Evolutionary conservation across 163 green algal species (phyloP).

Genomic region (Chlorella variabilis): DNA sequence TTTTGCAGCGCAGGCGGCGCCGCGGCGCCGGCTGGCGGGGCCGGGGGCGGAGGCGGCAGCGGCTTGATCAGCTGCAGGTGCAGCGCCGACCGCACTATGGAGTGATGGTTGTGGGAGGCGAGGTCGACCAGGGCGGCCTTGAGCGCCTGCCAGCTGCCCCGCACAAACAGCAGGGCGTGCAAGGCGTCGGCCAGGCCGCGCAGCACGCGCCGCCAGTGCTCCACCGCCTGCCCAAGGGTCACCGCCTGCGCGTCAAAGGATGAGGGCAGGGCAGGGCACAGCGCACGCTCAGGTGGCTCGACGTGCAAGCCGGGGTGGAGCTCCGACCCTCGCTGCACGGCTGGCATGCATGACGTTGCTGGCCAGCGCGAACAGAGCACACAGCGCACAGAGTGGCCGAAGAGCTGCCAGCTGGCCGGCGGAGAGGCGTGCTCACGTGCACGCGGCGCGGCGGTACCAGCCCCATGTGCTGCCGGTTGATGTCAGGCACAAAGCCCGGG

Average conservation of each 20-base stretch:
- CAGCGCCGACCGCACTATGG: slow-evolving; percentile 62
- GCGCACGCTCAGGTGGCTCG: not conserved
- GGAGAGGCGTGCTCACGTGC: slow-evolving; percentile 14
- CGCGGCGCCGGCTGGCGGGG: not conserved
- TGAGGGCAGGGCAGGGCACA: not conserved
- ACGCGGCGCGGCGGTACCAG: slow-evolving; percentile 37
- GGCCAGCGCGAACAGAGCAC: too few relatives aligned
- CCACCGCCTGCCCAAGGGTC: not conserved
- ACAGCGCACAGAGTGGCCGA: too few relatives aligned
- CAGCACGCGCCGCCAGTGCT: slow-evolving; percentile 44
- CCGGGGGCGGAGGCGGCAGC: slow-evolving; percentile 15
- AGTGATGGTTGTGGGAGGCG: slow-evolving; percentile 30
- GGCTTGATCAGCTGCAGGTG: slow-evolving; percentile 55
- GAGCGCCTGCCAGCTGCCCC: slow-evolving; percentile 48
- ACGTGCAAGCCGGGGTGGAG: too few relatives aligned
- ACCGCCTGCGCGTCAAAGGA: not conserved
- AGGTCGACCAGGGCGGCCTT: slow-evolving; percentile 47
- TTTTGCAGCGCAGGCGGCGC: not conserved
- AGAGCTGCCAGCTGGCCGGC: not conserved
- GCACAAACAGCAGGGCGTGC: slow-evolving; percentile 35
- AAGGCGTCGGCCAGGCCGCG: slow-evolving; percentile 33
- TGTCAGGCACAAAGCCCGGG: slow-evolving; percentile 47
- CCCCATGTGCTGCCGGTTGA: slow-evolving; percentile 54
- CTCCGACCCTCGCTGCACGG: too few relatives aligned
- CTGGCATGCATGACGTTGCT: too few relatives aligned